Base-by-base conservation (phyloP, 164 flowering plant genomes). In the Nymphaea colorata region DNA sequence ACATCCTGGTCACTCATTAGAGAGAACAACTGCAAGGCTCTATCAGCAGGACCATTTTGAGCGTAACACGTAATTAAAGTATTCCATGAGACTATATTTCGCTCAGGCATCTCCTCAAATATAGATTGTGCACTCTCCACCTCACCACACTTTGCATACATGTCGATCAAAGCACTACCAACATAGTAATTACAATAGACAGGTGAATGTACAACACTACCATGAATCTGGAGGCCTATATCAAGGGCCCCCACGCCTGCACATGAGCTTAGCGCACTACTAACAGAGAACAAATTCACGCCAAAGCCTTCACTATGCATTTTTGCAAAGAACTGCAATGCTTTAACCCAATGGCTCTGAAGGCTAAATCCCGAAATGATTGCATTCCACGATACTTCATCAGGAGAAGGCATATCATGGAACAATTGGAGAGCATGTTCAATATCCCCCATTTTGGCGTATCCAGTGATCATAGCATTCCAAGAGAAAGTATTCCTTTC, bases 61-160 rank as follows among this genome's bases (percentile, higher is more conserved):
- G 69, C 78, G 42, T 75, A 75, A 67, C 75, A 71, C 4, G 78
- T 71, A 43, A 75, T 75, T 75, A 75, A 69, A 66, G 72, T 69
- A 62, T 75, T 75, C 78, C 78, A 75, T 8, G 78, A 69, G 6
- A 75, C 78, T 41, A 75, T 16, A 69, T 62, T 75, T 66, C 78
- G 55, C 17, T 44, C 60, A 3, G 67, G 36, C 78, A 75, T 75
- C 14, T 61, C 72, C 25, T 72, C 72, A 66, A 75, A 75, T 6
- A 69, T 61, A 10, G 16, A 66, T 41, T 41, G 72, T n/a, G 78
- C 75, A 69, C 59, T 17, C 2, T 15, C 44, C n/a, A 67, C 68
- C 8, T 11, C 42, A 18, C 70, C 65, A 57, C 78, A 75, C 66
- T 75, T 75, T 3, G 78, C 72, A 41, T 75, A 75, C 78, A 75